Percentiles rank a stretch among this genome's conserved stretches.
These are phyloP conservation scores for Yarrowia porcina DNA, from an alignment of 805 yeast genomes.

Conservation along the genomic window DNA sequence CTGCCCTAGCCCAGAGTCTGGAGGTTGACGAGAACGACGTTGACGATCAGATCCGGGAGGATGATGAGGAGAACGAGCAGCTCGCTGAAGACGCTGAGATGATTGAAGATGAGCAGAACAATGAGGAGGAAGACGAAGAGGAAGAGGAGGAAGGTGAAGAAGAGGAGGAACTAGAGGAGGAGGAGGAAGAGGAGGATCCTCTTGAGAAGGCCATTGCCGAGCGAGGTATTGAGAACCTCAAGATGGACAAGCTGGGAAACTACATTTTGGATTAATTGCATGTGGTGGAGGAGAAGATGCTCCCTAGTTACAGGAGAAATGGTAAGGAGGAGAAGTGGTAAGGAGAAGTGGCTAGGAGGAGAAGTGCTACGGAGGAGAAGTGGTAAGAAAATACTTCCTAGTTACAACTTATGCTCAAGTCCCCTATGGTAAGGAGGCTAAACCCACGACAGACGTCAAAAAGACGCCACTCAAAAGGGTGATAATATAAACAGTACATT, in stretches of 20 bases:
- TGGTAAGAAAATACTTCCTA: too few species aligned
- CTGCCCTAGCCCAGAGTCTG: constrained; percentile 54
- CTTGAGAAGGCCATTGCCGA: constrained; percentile 38
- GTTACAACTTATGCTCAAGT: too few species aligned
- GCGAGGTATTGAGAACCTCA: constrained; percentile 46
- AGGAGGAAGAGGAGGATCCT: constrained; percentile 33
- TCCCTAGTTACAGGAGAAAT: too few species aligned
- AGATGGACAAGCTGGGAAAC: constrained; percentile 80
- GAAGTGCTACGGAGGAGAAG: too few species aligned
- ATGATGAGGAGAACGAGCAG: constrained; percentile 40
- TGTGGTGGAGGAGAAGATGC: neutral
- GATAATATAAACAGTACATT: neutral
- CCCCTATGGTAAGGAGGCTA: too few species aligned
- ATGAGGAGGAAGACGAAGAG: constrained; percentile 39
- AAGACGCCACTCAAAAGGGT: neutral
- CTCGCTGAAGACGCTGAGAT: constrained; percentile 36
- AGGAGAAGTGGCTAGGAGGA: too few species aligned
- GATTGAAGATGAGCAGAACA: constrained; percentile 39
- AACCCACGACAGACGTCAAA: neutral
- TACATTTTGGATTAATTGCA: constrained; percentile 48
- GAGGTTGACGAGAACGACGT: constrained; percentile 45
- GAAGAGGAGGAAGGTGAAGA: constrained; percentile 28
- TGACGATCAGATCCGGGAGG: constrained; percentile 38
- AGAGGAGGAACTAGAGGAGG: constrained; percentile 39
- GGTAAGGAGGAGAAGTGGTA: too few species aligned